phyloP scores from a whole-genome alignment of 2,329 filamentous ascomycete species.

The Paecilomyces sp. region DNA sequence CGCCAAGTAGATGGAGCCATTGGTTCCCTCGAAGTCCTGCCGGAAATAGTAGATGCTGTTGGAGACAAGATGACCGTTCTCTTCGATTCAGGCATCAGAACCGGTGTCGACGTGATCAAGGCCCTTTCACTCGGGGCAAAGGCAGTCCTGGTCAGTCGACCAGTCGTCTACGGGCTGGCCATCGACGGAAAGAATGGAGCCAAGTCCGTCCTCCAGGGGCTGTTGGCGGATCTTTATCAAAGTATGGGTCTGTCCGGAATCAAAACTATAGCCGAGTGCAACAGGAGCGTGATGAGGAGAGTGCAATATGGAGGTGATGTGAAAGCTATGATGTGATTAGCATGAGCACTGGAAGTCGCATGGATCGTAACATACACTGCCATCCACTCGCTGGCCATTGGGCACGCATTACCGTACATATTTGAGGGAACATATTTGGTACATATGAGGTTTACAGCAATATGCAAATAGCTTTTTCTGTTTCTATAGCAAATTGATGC shows the following conservation, averaged over 20 bases:
- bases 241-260: constrained; percentile 51
- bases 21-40: constrained; percentile 47
- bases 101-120: constrained; percentile 45
- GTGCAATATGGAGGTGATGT: constrained; percentile 29
- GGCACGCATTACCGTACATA: neutral
- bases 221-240: constrained; percentile 49
- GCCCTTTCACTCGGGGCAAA: constrained; percentile 50
- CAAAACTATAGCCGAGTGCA: constrained; percentile 26
- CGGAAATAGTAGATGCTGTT: constrained; percentile 55
- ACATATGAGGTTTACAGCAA: no score
- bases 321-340: constrained; percentile 23
- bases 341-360: neutral
- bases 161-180: constrained; percentile 52
- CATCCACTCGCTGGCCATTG: neutral
- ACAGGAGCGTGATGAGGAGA: constrained; percentile 23
- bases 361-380: neutral
- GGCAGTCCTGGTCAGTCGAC: constrained; percentile 51
- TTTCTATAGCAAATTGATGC: no score
- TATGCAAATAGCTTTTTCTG: no score
- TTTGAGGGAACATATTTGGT: no score
- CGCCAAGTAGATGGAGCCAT: constrained; percentile 47
- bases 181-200: constrained; percentile 51
- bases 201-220: constrained; percentile 42
- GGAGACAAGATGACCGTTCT: constrained; percentile 40
- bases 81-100: constrained; percentile 46